Evolutionary conservation across 305 asterid genomes (phyloP), one percentile per base, ranked within the genome.

Genomic region (Fraxinus baroniana): DNA sequence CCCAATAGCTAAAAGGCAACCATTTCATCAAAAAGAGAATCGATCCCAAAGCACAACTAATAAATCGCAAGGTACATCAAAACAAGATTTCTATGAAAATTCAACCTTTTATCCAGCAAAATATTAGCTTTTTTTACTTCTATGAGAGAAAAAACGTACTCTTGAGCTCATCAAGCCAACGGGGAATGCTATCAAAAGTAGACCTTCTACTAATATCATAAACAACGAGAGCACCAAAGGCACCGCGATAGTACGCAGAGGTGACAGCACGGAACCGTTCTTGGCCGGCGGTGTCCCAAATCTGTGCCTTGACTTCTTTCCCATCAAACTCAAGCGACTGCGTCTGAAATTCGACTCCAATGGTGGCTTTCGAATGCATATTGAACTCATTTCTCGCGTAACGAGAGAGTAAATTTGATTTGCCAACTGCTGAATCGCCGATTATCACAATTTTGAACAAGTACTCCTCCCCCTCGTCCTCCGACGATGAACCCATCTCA

Each of bases 251-350:
- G 82, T 93, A 93, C 79, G 97, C 96, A 82, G 97, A 91, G 20
- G 97, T 93, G 84, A 93, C 97, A 78, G 95, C 97, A 71, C 97
- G 91, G 86, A 93, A 93, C 1, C 95, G 91, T 88, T 93, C 97
- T 35, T 93, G 97, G 0, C 97, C 94, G 78, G 97, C 97, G 80
- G 97, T 93, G 82, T 93, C 97, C 97, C 97, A 93, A 89, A 93
- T 91, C 93, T 91, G 97, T 62, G 97, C 97, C 89, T 93, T 93
- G 4, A 93, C 92, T 83, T 93, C 97, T 74, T 93, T 93, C 1
- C 94, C 94, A 49, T 93, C 94, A 87, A 93, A 89, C 55, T 89
- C 93, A 57, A 91, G 91, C 7, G 92, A 84, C 82, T 93, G 94
- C 8, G 97, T 93, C 87, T 93, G 97, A 81, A 93, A 93, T 82